These are phyloP conservation scores for Podospora anserina DNA, from an alignment of 495 filamentous ascomycete genomes.

Conservation along the genomic window DNA sequence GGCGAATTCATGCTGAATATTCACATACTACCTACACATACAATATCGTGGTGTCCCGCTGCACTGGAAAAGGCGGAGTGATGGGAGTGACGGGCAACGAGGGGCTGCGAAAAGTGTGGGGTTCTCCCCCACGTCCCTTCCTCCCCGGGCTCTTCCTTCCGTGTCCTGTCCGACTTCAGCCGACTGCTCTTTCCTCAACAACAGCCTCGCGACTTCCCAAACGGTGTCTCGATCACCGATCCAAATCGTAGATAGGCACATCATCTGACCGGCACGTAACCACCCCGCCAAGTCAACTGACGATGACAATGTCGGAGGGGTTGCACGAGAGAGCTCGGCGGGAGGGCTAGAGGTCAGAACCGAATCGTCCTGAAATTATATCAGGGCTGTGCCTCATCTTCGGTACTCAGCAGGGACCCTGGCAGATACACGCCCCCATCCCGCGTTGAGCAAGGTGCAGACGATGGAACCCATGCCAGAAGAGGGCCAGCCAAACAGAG, in stretches of 20 bases:
- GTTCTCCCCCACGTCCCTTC: constrained; percentile 1
- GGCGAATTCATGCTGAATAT: neutral
- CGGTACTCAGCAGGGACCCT: neutral
- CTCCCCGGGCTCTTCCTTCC: neutral
- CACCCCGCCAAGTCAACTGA: neutral
- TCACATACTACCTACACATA: neutral
- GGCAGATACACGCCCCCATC: constrained; percentile 18
- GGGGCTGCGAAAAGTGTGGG: constrained; percentile 7
- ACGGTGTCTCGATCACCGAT: neutral
- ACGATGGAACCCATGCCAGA: constrained; percentile 17
- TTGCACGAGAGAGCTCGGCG: neutral
- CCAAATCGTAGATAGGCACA: neutral
- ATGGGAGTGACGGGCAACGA: neutral
- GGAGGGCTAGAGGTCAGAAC: neutral
- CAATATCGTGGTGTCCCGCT: neutral
- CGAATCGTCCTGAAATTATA: constrained; percentile 5
- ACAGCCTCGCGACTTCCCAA: neutral
- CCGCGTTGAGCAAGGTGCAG: constrained; percentile 21
- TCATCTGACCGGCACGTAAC: neutral
- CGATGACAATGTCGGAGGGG: neutral
- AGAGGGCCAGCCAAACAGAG: constrained; percentile 26
- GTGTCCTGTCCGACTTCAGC: neutral
- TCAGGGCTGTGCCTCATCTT: neutral
- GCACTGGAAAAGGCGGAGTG: neutral
- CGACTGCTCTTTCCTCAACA: neutral